Evolutionary conservation across 441 rosid species (phyloP).

Genomic region (Brassica balearica): DNA sequence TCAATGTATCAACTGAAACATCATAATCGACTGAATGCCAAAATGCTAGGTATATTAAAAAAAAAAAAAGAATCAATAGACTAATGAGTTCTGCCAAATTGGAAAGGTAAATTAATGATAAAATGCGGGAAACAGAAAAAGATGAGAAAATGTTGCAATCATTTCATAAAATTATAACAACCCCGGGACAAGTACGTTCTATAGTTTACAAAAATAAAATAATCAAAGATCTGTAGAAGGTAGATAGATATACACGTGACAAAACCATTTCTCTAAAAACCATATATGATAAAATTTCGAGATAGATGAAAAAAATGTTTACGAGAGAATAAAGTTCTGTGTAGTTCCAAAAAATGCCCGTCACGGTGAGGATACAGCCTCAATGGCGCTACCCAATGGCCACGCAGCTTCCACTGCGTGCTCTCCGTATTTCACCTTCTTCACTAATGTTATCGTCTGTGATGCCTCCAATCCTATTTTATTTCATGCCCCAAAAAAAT

Average conservation of each 20-base stretch:
- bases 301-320: no score
- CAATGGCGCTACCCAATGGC: conserved; percentile 97
- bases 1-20: not conserved
- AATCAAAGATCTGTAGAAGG: conserved; percentile 12
- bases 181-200: conserved; percentile 4
- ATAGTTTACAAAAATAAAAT: conserved; percentile 28
- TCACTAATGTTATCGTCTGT: conserved; percentile 82
- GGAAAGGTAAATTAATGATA: not conserved
- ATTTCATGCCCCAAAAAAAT: not conserved
- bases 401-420: conserved; percentile 86
- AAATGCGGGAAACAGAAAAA: not conserved
- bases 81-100: not conserved
- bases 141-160: conserved; percentile 11
- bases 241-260: conserved; percentile 4
- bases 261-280: conserved; percentile 19
- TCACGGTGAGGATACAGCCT: conserved; percentile 64
- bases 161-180: conserved; percentile 21
- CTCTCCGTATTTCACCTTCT: conserved; percentile 67
- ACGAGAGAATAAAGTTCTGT: not conserved
- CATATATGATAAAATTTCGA: no score
- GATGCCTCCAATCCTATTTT: conserved; percentile 66
- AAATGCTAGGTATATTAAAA: not conserved
- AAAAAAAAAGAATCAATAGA: not conserved
- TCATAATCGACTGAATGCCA: not conserved
- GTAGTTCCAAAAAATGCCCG: conserved; percentile 22